Conservation (phyloP, 2,329 filamentous ascomycete species). For the Botrytis elliptica region DNA sequence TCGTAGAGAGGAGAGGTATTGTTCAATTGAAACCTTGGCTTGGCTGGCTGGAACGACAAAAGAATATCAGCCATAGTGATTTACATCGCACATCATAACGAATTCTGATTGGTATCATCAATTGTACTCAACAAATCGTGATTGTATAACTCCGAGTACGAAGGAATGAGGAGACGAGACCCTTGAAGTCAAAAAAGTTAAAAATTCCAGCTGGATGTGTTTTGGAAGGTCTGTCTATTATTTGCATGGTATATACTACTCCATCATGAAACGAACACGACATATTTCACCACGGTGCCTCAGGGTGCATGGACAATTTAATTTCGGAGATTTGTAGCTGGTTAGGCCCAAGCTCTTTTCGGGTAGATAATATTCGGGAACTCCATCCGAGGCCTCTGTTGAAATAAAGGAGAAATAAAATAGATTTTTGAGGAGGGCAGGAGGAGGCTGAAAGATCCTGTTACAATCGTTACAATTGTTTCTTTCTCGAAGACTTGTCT, state of each 20-base stretch:
- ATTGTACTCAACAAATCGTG: not conserved
- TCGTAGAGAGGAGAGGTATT: not conserved
- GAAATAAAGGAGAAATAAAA: not conserved
- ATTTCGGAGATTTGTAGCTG: constrained; percentile 4
- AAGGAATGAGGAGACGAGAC: not conserved
- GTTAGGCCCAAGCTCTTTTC: not conserved
- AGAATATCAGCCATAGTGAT: not conserved
- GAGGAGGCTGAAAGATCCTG: not conserved
- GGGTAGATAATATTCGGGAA: not conserved
- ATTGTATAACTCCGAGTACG: not conserved
- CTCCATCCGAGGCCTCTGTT: not conserved
- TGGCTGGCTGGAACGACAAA: not conserved
- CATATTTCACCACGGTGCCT: not conserved
- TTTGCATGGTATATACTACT: not conserved
- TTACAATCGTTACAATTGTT: not conserved
- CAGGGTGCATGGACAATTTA: constrained; percentile 2
- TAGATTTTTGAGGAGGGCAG: not conserved
- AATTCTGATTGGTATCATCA: not conserved
- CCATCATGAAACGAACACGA: not conserved
- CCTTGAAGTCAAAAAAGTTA: not conserved
- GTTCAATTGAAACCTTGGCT: not conserved
- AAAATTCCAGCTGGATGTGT: not conserved
- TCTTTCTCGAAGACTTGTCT: not conserved
- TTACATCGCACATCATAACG: not conserved
- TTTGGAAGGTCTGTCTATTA: not conserved